Base-by-base conservation (phyloP, 129 eudicot species). In the Tanacetum coccineum region DNA sequence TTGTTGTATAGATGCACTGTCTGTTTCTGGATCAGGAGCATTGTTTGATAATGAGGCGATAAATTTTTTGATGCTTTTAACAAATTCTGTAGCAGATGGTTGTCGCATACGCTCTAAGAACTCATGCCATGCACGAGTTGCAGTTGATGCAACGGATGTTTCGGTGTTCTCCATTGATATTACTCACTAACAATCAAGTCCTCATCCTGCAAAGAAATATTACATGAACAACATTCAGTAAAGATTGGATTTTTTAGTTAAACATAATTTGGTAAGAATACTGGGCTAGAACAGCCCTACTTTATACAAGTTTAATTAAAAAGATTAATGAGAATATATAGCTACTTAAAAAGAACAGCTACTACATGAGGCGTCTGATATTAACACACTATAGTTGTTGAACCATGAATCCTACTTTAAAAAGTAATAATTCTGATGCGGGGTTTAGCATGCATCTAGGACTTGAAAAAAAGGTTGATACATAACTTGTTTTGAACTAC, bases 31-130 rank as follows among this genome's bases (percentile, higher is more conserved):
- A 76, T 88, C 91, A 0, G 95, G 91, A 30, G 84, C 53, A 68
- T 74, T 84, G 76, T 88, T 92, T 78, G 79, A 64, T 71, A 88
- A 80, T 3, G 95, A 78, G 9, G 84, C 92, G 50, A 88, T 86
- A 67, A 92, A 92, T 59, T 86, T 86, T 77, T 92, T 92, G 60
- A 88, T 88, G 60, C 87, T 77, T 88, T 86, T 89, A 56, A 89
- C 95, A 15, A 86, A 84, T 30, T 86, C 94, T 68, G 94, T 70
- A 10, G 96, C 94, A 19, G 96, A 81, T 54, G 96, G 96, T 56
- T 89, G 90, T 56, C 95, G 86, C 95, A 89, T 86, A 57, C 95
- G 95, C 59, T 89, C 95, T 9, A 86, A 76, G 83, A 93, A 93
- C 67, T 93, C 91, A 50, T 93, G 98, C 96, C 95, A 93, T 49